Base-by-base conservation (phyloP, 805 yeast species). In the Novakomyces olei region DNA sequence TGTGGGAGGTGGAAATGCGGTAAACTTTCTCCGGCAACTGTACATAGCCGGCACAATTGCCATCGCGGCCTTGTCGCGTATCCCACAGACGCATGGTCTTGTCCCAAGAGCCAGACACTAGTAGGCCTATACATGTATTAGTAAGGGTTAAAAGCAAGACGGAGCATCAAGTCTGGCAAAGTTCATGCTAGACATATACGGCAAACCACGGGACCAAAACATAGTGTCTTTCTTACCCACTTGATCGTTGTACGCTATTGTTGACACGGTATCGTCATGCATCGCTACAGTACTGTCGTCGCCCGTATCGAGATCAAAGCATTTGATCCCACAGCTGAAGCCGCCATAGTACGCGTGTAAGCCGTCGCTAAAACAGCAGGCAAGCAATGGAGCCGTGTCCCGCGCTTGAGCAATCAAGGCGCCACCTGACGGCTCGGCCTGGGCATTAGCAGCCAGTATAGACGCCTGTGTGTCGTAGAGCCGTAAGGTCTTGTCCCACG, bases 91-190 rank as follows among this genome's bases (percentile, higher is more conserved):
- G 62, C 5, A 75, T 33, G 1, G 55, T 37, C 3, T 65, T 66
- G 44, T 70, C 74, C 71, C 80, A 72, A 0, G 78, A 65, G 1
- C 74, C 74, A 2, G 70, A 56, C 1, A 69, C 48, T 2, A 73
- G 34, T 1, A 52, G 39, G 12, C 54, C 45, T 5, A 52, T 42
- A n/a, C n/a, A n/a, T n/a, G n/a, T n/a, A n/a, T n/a, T n/a, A n/a
- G n/a, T n/a, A n/a, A n/a, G n/a, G n/a, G n/a, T n/a, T n/a, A 12
- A 6, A 5, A 14, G 15, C 30, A 27, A 15, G 19, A 7, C 12
- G 16, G 7, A 27, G n/a, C 18, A 27, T 19, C 15, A 27, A 6
- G 8, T 4, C 24, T 8, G 15, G 20, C 20, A 5, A 10, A n/a
- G 6, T n/a, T n/a, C n/a, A n/a, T n/a, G n/a, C n/a, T n/a, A n/a